phyloP scores from a whole-genome alignment of 1,284 basidiomycete species.

The Heterobasidion occidentale region DNA sequence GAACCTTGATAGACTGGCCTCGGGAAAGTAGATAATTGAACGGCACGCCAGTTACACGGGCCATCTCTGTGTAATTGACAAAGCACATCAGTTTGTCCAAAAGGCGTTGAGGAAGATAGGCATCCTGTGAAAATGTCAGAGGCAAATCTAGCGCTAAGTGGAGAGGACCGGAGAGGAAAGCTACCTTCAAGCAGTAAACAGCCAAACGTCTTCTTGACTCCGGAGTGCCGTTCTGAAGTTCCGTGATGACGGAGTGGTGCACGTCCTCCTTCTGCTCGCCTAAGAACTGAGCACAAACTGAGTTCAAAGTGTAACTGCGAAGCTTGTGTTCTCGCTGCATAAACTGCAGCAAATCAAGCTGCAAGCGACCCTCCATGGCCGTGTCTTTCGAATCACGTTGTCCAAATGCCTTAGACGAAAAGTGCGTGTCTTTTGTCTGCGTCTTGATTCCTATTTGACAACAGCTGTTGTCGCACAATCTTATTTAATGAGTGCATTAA shows the following conservation, averaged over 20 bases:
- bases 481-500: neutral
- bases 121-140: slow-evolving; percentile 55
- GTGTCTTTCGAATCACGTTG: slow-evolving; percentile 94
- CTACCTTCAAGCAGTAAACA: slow-evolving; percentile 92
- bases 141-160: neutral
- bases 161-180: slow-evolving; percentile 3
- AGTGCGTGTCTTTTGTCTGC: slow-evolving; percentile 85
- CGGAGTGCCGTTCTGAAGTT: slow-evolving; percentile 89
- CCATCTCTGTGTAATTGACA: slow-evolving; percentile 94
- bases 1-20: slow-evolving; percentile 94
- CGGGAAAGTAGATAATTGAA: slow-evolving; percentile 90
- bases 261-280: slow-evolving; percentile 98
- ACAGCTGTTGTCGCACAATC: neutral
- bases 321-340: slow-evolving; percentile 97
- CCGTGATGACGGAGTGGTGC: slow-evolving; percentile 94
- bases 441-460: slow-evolving; percentile 54
- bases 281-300: slow-evolving; percentile 92
- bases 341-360: slow-evolving; percentile 89
- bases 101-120: slow-evolving; percentile 88
- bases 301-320: slow-evolving; percentile 91
- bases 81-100: slow-evolving; percentile 98
- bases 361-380: slow-evolving; percentile 79
- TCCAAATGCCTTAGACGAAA: slow-evolving; percentile 93
- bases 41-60: slow-evolving; percentile 94
- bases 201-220: slow-evolving; percentile 86